Conservation (phyloP, 495 filamentous ascomycete genomes). For the Podospora pseudocomata region DNA sequence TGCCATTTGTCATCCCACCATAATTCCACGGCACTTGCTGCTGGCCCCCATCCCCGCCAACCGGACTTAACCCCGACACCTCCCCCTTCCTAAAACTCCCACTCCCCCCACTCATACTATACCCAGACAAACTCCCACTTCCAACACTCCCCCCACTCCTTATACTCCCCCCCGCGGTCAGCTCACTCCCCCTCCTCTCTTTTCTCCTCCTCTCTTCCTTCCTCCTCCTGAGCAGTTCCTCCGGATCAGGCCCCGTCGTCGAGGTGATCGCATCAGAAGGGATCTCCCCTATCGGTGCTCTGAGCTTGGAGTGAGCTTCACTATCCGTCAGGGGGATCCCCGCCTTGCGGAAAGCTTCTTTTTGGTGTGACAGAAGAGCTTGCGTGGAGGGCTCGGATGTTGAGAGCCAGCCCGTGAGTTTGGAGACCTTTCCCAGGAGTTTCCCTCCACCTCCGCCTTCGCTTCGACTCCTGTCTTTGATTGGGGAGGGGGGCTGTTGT, state of each 20-base stretch:
- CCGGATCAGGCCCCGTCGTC: slow-evolving; percentile 29
- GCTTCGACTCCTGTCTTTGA: neutral
- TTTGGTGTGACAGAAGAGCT: slow-evolving; percentile 39
- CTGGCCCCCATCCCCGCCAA: neutral
- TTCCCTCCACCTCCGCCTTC: slow-evolving; percentile 2
- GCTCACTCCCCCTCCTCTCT: neutral
- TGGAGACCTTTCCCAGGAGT: slow-evolving; percentile 21
- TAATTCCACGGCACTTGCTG: neutral
- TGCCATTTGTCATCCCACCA: neutral
- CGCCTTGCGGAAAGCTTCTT: slow-evolving; percentile 34
- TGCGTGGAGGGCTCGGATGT: slow-evolving; percentile 42
- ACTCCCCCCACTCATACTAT: slow-evolving; percentile 5
- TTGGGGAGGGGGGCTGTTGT: neutral
- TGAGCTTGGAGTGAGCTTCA: slow-evolving; percentile 32
- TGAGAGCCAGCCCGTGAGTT: slow-evolving; percentile 41
- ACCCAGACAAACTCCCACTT: neutral
- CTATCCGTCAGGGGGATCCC: slow-evolving; percentile 31
- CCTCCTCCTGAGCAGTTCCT: slow-evolving; percentile 33
- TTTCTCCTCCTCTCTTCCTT: slow-evolving; percentile 20
- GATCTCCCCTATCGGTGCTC: slow-evolving; percentile 36
- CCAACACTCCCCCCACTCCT: neutral
- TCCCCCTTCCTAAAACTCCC: neutral
- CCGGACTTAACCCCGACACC: neutral
- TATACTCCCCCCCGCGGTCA: neutral
- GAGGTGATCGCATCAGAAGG: slow-evolving; percentile 36